Percentiles rank a stretch among this genome's conserved stretches.
Evolutionary conservation across 2,329 filamentous ascomycete species (phyloP).

Genomic region (Botrytis fragariae): DNA sequence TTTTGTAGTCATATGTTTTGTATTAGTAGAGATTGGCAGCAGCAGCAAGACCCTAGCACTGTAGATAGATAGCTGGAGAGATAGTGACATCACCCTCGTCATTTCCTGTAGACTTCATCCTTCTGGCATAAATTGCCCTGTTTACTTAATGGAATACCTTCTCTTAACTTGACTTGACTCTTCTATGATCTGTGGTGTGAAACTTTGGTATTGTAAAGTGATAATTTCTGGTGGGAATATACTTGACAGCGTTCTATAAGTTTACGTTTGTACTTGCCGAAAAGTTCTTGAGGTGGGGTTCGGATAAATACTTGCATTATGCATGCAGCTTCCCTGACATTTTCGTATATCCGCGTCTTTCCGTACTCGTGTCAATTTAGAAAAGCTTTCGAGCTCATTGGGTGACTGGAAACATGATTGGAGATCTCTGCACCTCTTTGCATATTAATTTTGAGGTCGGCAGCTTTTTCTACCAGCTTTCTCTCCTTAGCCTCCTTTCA

Average conservation of each 20-base stretch:
- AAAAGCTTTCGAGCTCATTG: neutral
- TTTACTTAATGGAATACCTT: conserved; percentile 10
- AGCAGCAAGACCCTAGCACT: conserved; percentile 10
- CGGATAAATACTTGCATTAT: neutral
- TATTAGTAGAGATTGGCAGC: neutral
- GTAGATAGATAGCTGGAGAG: conserved; percentile 5
- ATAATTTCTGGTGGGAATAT: accelerated
- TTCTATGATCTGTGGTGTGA: neutral
- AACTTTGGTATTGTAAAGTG: neutral
- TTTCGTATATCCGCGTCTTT: neutral
- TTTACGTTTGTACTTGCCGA: neutral
- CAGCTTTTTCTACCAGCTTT: neutral
- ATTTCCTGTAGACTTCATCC: neutral
- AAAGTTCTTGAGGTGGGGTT: neutral
- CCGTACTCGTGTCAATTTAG: neutral
- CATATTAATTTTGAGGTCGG: accelerated
- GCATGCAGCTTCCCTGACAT: neutral
- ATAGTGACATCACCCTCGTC: neutral
- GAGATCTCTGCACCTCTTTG: neutral
- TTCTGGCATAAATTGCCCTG: neutral
- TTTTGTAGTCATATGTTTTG: neutral
- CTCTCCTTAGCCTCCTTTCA: no score
- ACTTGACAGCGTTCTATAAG: accelerated
- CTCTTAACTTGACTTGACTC: neutral
- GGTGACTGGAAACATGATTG: neutral